Evolutionary conservation across 495 filamentous ascomycete genomes (phyloP).

Genomic region (Trichoderma gamsii): DNA sequence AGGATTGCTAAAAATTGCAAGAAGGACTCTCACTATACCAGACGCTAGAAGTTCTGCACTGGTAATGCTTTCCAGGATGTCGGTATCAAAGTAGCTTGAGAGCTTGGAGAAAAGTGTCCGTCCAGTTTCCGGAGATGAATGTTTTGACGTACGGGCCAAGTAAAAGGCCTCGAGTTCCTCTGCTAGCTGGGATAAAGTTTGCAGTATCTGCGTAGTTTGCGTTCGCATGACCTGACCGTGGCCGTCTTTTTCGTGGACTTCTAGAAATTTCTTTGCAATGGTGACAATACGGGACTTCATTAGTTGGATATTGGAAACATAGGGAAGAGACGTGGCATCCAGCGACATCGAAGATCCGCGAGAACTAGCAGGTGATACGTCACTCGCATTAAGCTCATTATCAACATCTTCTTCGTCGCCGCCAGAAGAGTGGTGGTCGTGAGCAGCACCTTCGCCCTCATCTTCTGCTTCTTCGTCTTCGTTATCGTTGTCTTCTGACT

Average conservation of each 20-base stretch:
- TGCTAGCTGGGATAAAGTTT: slow-evolving; percentile 64
- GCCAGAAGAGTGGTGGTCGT: slow-evolving; percentile 17
- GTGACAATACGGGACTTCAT: slow-evolving; percentile 68
- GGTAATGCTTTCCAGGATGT: slow-evolving; percentile 87
- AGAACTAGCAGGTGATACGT: slow-evolving; percentile 63
- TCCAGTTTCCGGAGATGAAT: slow-evolving; percentile 44
- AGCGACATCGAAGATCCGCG: slow-evolving; percentile 53
- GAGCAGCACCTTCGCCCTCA: slow-evolving; percentile 49
- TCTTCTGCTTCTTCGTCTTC: slow-evolving; percentile 46
- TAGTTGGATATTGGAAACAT: slow-evolving; percentile 47
- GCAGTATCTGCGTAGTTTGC: slow-evolving; percentile 69
- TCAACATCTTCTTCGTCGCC: slow-evolving; percentile 35
- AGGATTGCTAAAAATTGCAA: slow-evolving; percentile 72
- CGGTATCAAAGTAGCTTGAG: slow-evolving; percentile 81
- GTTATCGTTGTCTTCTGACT: slow-evolving; percentile 47
- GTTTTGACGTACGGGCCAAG: slow-evolving; percentile 41
- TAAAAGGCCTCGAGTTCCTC: slow-evolving; percentile 65
- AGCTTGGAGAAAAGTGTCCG: slow-evolving; percentile 65
- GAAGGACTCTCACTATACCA: slow-evolving; percentile 74
- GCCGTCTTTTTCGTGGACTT: slow-evolving; percentile 71
- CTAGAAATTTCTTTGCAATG: slow-evolving; percentile 74
- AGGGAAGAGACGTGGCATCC: slow-evolving; percentile 41
- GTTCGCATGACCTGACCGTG: slow-evolving; percentile 62
- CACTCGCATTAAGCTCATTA: slow-evolving; percentile 48
- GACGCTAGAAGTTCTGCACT: slow-evolving; percentile 92